Conservation (phyloP, 1,284 basidiomycete genomes). For the Athelia sp. region DNA sequence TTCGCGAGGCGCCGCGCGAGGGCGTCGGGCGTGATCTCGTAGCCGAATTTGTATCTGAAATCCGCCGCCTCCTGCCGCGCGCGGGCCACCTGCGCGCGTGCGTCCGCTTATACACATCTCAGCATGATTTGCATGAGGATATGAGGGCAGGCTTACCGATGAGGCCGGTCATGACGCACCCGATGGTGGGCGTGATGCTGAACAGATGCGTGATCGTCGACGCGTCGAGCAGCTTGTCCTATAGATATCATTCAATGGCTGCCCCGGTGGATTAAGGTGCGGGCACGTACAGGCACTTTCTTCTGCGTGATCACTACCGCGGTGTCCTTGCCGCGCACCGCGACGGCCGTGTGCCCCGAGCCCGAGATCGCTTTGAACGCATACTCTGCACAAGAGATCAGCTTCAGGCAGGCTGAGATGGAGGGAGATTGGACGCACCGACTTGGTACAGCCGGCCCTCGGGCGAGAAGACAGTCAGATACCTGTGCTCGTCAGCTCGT, state of each 20-base stretch:
- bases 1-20: constrained; percentile 94
- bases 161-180: constrained; percentile 96
- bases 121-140: constrained; percentile 8
- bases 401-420: constrained; percentile 1
- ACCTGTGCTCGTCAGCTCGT: constrained; percentile 39
- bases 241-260: constrained; percentile 2
- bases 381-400: constrained; percentile 64
- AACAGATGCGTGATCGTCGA: constrained; percentile 95
- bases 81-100: constrained; percentile 84
- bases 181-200: constrained; percentile 94
- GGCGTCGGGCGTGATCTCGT: constrained; percentile 95
- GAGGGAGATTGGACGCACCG: constrained; percentile 41
- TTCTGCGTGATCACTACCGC: constrained; percentile 96
- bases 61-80: constrained; percentile 91
- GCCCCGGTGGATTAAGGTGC: no score
- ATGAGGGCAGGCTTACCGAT: constrained; percentile 56
- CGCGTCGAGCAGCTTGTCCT: constrained; percentile 98
- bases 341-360: constrained; percentile 91
- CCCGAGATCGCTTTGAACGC: constrained; percentile 99
- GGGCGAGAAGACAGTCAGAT: constrained; percentile 91
- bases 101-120: constrained; percentile 68
- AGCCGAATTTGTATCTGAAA: constrained; percentile 96
- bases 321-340: constrained; percentile 92
- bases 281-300: constrained; percentile 92
- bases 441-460: constrained; percentile 97